Conservation (phyloP, 164 flowering plant species). For the Tinospora cordifolia region DNA sequence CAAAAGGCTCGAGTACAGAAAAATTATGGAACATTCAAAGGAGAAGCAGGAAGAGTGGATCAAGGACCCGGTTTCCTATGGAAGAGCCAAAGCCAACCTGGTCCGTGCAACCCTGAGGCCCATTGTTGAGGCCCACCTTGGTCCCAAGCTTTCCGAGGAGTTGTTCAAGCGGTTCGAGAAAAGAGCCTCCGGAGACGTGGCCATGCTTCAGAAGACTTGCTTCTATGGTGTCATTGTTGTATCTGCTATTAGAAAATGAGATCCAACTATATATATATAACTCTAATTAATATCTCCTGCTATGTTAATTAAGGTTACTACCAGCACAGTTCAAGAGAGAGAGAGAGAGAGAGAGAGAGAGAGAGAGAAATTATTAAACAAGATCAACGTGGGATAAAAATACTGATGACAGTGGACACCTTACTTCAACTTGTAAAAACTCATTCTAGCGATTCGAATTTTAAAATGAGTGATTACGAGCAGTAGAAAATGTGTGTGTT, state of each 20-base stretch:
- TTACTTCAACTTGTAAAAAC: too few relatives aligned
- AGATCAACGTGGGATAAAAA: too few relatives aligned
- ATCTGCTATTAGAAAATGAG: conserved; percentile 20
- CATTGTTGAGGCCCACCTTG: conserved; percentile 38
- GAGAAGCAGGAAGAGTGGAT: conserved; percentile 37
- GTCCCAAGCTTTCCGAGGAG: conserved; percentile 27
- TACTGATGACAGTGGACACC: too few relatives aligned
- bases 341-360: too few relatives aligned
- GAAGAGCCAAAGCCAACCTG: conserved; percentile 34
- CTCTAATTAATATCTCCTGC: too few relatives aligned
- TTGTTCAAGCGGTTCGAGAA: conserved; percentile 30
- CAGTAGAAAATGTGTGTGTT: too few relatives aligned
- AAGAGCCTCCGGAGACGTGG: conserved; percentile 29
- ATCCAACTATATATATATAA: too few relatives aligned
- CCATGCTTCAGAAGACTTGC: conserved; percentile 32
- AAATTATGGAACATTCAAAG: conserved; percentile 28
- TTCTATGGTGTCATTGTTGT: conserved; percentile 38
- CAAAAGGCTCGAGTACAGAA: conserved; percentile 27
- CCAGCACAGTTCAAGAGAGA: too few relatives aligned
- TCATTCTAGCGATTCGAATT: too few relatives aligned
- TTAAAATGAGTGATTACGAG: too few relatives aligned
- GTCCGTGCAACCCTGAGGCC: conserved; percentile 33
- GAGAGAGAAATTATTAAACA: too few relatives aligned
- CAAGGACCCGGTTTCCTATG: conserved; percentile 33
- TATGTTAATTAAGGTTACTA: too few relatives aligned